Evolutionary conservation across 129 eudicot species (phyloP), one percentile per base, ranked within the genome.

Genomic region (Ambrosia artemisiifolia): DNA sequence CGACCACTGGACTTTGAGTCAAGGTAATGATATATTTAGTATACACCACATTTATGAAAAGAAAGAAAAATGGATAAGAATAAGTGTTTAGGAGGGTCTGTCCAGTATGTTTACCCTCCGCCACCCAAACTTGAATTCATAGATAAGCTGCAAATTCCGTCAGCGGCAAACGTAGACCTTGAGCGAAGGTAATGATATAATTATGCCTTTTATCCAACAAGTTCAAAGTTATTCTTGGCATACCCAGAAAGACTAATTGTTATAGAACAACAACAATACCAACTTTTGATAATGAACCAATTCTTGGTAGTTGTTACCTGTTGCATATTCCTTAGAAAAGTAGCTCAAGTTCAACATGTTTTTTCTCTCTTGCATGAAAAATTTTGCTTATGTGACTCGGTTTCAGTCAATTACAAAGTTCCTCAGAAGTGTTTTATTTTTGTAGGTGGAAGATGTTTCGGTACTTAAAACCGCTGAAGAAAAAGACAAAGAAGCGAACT

Each of bases 371-470:
- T 32, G 69, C 62, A 6, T 62, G 62, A 49, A 62, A 40, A 63
- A 7, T 17, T 34, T 16, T 35, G 54, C n/a, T 55, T 79, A 12
- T 49, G 36, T 40, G 11, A 16, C 33, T 5, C n/a, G 48, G 14
- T 73, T n/a, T 46, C 59, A 46, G 30, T 69, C 3, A 1, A 16
- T 17, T 55, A 55, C 13, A 11, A 2, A 30, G n/a, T 24, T 72
- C 6, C 3, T 55, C 43, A 30, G 69, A 40, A 20, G 56, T 65
- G 69, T 28, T 71, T 24, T 78, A 44, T 51, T 63, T 70, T 44
- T 77, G 76, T 84, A 94, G 99, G 87, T 90, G 2, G 91, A 94
- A 8, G 77, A 79, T 81, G 79, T 94, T 56, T 77, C 96, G 44
- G 51, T 56, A 83, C 79, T 86, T 67, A 86, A 76, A 64, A 77